These are phyloP conservation scores for Penicillium sumatraense DNA, from an alignment of 2,329 filamentous ascomycete species.

Conservation along the genomic window DNA sequence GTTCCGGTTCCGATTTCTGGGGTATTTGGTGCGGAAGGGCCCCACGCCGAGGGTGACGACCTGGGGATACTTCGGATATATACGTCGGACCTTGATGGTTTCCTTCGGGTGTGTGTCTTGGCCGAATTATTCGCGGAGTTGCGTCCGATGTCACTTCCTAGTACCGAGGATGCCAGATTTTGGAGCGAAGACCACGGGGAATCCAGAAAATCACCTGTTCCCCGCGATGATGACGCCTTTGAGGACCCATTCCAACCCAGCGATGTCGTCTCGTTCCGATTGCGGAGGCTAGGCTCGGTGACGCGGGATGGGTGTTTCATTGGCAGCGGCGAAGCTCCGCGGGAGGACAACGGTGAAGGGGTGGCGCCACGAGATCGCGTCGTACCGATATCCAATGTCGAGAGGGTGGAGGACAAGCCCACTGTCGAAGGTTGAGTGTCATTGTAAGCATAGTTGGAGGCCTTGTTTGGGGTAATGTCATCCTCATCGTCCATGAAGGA, in stretches of 20 bases:
- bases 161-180: constrained; percentile 52
- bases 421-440: constrained; percentile 34
- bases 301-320: constrained; percentile 42
- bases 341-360: constrained; percentile 44
- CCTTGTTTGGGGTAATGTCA: constrained; percentile 23
- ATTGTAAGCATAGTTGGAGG: constrained; percentile 28
- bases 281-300: constrained; percentile 29
- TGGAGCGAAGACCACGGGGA: constrained; percentile 55
- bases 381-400: constrained; percentile 17
- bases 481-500: constrained; percentile 47
- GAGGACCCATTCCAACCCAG: constrained; percentile 30
- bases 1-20: constrained; percentile 43
- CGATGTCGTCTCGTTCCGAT: constrained; percentile 26
- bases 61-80: constrained; percentile 32
- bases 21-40: constrained; percentile 40
- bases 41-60: constrained; percentile 42
- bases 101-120: constrained; percentile 36
- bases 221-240: constrained; percentile 30
- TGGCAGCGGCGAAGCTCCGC: constrained; percentile 44
- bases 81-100: constrained; percentile 43
- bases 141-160: constrained; percentile 46
- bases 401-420: constrained; percentile 34
- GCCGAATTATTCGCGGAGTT: constrained; percentile 31
- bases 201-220: constrained; percentile 46
- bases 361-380: constrained; percentile 46